A percentile compares a stretch with the other conserved stretches of the same genome.
Conservation (phyloP, 306 rosid species). For the Rubus idaeus region DNA sequence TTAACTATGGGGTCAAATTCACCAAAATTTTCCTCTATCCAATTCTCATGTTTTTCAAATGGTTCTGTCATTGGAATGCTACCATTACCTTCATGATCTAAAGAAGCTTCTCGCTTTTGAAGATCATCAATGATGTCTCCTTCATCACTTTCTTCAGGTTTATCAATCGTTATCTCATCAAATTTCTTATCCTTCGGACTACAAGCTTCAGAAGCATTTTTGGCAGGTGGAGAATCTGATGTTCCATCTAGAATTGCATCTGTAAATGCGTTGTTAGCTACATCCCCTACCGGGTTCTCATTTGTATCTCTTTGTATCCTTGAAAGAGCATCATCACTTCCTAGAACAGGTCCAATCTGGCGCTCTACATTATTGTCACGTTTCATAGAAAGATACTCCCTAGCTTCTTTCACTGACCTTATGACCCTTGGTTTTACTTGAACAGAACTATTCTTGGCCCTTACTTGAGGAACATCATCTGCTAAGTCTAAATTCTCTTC, state of each 20-base stretch:
- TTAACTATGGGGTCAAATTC: slow-evolving; percentile 75
- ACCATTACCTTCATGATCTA: slow-evolving; percentile 38
- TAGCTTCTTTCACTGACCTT: slow-evolving; percentile 82
- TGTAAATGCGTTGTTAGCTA: slow-evolving; percentile 18
- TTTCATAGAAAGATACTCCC: slow-evolving; percentile 66
- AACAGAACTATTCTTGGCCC: slow-evolving; percentile 29
- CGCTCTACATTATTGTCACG: slow-evolving; percentile 36
- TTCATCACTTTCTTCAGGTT: slow-evolving; percentile 25
- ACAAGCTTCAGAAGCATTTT: slow-evolving; percentile 38
- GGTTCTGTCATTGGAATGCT: slow-evolving; percentile 23
- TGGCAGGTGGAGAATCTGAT: slow-evolving; percentile 37
- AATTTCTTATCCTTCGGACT: slow-evolving; percentile 39
- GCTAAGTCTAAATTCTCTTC: slow-evolving; percentile 24
- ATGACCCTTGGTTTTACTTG: slow-evolving; percentile 61
- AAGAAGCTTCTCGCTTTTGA: slow-evolving; percentile 39
- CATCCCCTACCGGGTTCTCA: slow-evolving; percentile 27
- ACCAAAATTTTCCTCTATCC: slow-evolving; percentile 71
- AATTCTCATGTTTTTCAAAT: slow-evolving; percentile 49
- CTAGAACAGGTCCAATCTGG: slow-evolving; percentile 25
- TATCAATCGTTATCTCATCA: slow-evolving; percentile 29
- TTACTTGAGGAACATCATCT: slow-evolving; percentile 30
- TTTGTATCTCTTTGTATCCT: slow-evolving; percentile 34
- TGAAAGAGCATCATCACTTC: slow-evolving; percentile 28
- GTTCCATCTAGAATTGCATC: slow-evolving; percentile 32
- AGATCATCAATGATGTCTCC: slow-evolving; percentile 26